Evolutionary conservation across 176 grass and related monocot species (phyloP).

Genomic region (Triticum aestivum): IWGSC_CS_RefSeq_v2.1 NC_057797.1:243380530-243381029

Average conservation of each 20-base stretch:
- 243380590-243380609: not conserved
- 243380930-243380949: not conserved
- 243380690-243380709: not conserved
- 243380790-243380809: not conserved
- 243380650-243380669: not conserved
- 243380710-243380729: not conserved
- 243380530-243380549: not conserved
- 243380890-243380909: constrained; percentile 1
- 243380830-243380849: not conserved
- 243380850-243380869: not conserved
- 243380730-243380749: not conserved
- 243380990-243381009: not conserved
- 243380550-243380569: not conserved
- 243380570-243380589: not conserved
- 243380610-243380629: not conserved
- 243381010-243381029: not conserved
- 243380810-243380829: not conserved
- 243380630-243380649: not conserved
- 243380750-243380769: not conserved
- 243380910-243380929: not conserved
- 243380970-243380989: not conserved
- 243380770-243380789: not conserved
- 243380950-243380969: not conserved
- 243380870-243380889: not conserved
- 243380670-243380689: not conserved